Conservation (phyloP, 2,329 filamentous ascomycete genomes). For the Colletotrichum destructivum region DNA sequence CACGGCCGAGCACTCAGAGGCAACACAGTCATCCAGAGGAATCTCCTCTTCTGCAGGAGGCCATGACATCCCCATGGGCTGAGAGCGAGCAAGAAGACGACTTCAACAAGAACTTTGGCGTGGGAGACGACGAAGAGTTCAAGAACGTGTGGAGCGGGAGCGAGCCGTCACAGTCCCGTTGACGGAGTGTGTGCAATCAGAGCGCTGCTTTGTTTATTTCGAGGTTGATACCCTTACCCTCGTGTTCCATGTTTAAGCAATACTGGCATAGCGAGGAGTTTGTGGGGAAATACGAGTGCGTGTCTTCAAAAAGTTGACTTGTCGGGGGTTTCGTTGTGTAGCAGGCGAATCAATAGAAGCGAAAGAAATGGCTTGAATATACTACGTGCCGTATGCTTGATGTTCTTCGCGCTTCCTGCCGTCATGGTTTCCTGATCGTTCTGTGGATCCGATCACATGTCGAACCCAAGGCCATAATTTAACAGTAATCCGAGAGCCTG, state of each 20-base stretch:
- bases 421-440: neutral
- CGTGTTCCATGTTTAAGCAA: slow-evolving; percentile 40
- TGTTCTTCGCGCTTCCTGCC: neutral
- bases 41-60: slow-evolving; percentile 30
- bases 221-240: slow-evolving; percentile 40
- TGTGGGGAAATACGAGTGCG: slow-evolving; percentile 25
- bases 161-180: slow-evolving; percentile 22
- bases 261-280: slow-evolving; percentile 49
- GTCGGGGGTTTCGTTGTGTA: neutral
- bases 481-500: neutral
- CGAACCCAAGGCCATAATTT: too few relatives aligned
- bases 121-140: slow-evolving; percentile 60
- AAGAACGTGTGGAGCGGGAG: slow-evolving; percentile 60
- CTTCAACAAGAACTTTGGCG: slow-evolving; percentile 37
- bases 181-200: neutral
- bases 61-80: slow-evolving; percentile 41
- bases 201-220: slow-evolving; percentile 27
- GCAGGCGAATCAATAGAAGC: neutral
- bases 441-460: neutral
- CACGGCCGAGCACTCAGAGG: neutral
- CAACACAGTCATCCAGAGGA: neutral
- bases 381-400: neutral
- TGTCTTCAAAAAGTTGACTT: neutral
- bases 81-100: slow-evolving; percentile 34
- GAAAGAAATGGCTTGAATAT: neutral